phyloP scores from a whole-genome alignment of 2,329 filamentous ascomycete species.

The Colletotrichum lentis region DNA sequence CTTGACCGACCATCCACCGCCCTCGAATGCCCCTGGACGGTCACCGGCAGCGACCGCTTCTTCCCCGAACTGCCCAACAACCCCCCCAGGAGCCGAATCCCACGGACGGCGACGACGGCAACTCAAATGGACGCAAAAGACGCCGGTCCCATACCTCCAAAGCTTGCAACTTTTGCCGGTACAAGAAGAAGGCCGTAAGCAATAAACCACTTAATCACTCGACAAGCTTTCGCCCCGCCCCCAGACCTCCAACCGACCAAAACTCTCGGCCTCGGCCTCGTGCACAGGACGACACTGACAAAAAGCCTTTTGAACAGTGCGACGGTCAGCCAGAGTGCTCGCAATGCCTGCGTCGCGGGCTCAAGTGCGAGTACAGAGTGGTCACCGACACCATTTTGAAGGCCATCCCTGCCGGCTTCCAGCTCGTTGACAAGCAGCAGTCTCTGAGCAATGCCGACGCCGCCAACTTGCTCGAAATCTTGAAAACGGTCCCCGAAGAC shows the following conservation, averaged over 20 bases:
- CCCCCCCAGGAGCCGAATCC: neutral
- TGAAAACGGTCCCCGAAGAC: neutral
- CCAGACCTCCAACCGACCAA: no score
- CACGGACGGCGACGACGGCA: neutral
- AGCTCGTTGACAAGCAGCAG: neutral
- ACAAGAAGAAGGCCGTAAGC: neutral
- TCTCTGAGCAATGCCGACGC: neutral
- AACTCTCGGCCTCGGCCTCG: no score
- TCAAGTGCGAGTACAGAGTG: neutral
- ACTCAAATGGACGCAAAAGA: neutral
- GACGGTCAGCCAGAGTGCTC: neutral
- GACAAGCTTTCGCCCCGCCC: no score
- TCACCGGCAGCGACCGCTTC: neutral
- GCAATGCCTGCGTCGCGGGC: neutral
- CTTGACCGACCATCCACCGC: no score
- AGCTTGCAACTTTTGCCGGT: neutral
- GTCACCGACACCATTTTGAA: neutral
- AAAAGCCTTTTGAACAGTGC: neutral
- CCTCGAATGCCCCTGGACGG: neutral
- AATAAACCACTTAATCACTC: no score
- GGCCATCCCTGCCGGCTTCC: neutral
- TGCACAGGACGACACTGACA: neutral
- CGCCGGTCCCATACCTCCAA: neutral
- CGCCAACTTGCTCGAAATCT: neutral
- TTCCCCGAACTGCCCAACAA: neutral